Conservation (phyloP, 768 basidiomycete species). For the Trametes cingulata region DNA sequence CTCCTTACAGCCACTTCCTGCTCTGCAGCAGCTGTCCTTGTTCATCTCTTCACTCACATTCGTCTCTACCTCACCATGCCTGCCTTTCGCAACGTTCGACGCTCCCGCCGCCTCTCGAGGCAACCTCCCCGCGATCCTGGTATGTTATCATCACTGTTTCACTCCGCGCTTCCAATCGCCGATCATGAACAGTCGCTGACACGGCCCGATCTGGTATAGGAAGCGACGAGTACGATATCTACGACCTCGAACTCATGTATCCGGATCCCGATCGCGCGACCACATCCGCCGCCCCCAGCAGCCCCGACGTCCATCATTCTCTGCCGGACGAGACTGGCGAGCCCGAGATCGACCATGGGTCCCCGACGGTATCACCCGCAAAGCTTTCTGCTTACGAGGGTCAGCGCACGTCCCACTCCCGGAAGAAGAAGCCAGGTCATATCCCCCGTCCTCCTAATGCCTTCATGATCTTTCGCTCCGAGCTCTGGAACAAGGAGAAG, state of each 20-base stretch:
- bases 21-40: slow-evolving; percentile 13
- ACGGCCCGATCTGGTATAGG: slow-evolving; percentile 19
- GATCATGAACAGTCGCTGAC: slow-evolving; percentile 5
- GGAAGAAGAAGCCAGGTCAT: slow-evolving; percentile 46
- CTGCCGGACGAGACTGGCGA: slow-evolving; percentile 9
- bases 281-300: slow-evolving; percentile 10
- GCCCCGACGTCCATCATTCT: slow-evolving; percentile 17
- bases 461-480: slow-evolving; percentile 81
- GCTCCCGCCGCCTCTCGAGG: slow-evolving; percentile 46
- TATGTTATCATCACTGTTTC: slow-evolving; percentile 20
- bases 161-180: background rate
- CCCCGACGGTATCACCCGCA: slow-evolving; percentile 8
- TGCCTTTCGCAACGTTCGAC: slow-evolving; percentile 37
- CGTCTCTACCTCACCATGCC: slow-evolving; percentile 30
- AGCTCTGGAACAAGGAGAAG: slow-evolving; percentile 56
- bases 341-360: slow-evolving; percentile 7
- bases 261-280: slow-evolving; percentile 15
- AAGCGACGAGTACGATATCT: slow-evolving; percentile 32
- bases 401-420: slow-evolving; percentile 42
- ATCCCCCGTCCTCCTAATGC: slow-evolving; percentile 79
- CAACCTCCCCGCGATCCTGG: slow-evolving; percentile 40
- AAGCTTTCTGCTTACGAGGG: slow-evolving; percentile 25
- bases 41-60: slow-evolving; percentile 1
- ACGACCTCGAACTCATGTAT: slow-evolving; percentile 26
- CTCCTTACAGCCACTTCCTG: slow-evolving; percentile 11